phyloP scores from a whole-genome alignment of 805 yeast genomes.

The Kuraishia hungarica region DNA sequence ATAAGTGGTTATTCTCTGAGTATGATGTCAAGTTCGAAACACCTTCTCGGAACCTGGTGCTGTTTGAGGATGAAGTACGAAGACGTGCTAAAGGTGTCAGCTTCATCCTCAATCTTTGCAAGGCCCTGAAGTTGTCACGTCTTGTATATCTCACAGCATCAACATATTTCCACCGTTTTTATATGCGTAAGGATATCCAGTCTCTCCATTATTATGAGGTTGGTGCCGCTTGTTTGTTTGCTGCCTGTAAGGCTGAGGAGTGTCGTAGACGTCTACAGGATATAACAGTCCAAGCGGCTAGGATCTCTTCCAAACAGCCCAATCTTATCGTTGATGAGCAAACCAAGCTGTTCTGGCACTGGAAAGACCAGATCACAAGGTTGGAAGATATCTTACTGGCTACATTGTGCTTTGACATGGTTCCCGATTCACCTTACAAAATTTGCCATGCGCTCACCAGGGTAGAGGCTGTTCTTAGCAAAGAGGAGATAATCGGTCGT shows the following conservation, averaged over 20 bases:
- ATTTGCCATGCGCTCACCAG: conserved; percentile 6
- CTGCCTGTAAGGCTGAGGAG: conserved; percentile 48
- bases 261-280: conserved; percentile 38
- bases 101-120: conserved; percentile 35
- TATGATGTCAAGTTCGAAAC: not conserved
- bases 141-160: conserved; percentile 40
- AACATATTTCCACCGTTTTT: conserved; percentile 41
- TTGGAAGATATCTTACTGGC: conserved; percentile 37
- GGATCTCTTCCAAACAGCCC: conserved; percentile 33
- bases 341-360: conserved; percentile 39
- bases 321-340: conserved; percentile 32
- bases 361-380: conserved; percentile 37
- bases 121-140: conserved; percentile 35
- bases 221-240: conserved; percentile 40
- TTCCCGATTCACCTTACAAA: conserved; percentile 30
- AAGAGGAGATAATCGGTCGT: conserved; percentile 10
- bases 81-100: conserved; percentile 39
- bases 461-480: conserved; percentile 7
- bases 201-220: conserved; percentile 39
- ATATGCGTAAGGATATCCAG: conserved; percentile 33
- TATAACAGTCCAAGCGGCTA: conserved; percentile 39
- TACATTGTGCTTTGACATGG: conserved; percentile 39
- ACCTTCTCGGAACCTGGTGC: not conserved
- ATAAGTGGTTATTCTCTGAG: conserved; percentile 2
- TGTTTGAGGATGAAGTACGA: conserved; percentile 27